Conservation (phyloP, 2,329 filamentous ascomycete species). For the Neoarthrinium moseri region DNA sequence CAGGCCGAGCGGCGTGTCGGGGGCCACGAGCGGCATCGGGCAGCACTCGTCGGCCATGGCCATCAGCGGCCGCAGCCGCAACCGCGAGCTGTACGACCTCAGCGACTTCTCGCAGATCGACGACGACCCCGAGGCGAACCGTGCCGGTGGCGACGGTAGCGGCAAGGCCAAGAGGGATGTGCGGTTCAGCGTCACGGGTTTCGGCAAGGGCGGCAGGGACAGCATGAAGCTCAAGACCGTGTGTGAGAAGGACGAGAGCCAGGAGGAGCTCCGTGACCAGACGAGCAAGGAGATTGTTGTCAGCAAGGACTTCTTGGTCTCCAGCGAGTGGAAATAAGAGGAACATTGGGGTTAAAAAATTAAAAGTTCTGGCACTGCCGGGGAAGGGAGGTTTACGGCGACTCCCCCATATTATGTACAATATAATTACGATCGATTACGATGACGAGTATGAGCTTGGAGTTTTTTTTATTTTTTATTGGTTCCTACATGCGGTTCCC, state of each 20-base stretch:
- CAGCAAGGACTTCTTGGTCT: background rate
- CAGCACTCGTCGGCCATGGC: background rate
- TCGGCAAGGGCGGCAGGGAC: background rate
- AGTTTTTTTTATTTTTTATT: too few species aligned
- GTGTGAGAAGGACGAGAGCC: constrained; percentile 9
- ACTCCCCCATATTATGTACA: constrained; percentile 1
- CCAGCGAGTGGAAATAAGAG: background rate
- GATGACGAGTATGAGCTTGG: too few species aligned
- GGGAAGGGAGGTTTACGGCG: background rate
- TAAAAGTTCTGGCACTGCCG: background rate
- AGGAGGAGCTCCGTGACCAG: constrained; percentile 7
- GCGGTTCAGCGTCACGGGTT: background rate
- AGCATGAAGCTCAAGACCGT: constrained; percentile 2
- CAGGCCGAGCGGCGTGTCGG: background rate
- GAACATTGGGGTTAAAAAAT: background rate
- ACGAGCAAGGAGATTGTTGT: background rate
- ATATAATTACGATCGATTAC: background rate
- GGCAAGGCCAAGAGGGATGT: background rate
- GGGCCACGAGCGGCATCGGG: background rate
- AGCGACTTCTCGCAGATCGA: constrained; percentile 4
- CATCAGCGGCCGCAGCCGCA: background rate
- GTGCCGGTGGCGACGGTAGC: background rate
- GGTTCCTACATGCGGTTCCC: too few species aligned
- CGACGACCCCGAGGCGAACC: constrained; percentile 2
- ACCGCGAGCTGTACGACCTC: constrained; percentile 5